Conservation (phyloP, 192 early-diverging fungal genomes). For the Pilaira anomala region DNA sequence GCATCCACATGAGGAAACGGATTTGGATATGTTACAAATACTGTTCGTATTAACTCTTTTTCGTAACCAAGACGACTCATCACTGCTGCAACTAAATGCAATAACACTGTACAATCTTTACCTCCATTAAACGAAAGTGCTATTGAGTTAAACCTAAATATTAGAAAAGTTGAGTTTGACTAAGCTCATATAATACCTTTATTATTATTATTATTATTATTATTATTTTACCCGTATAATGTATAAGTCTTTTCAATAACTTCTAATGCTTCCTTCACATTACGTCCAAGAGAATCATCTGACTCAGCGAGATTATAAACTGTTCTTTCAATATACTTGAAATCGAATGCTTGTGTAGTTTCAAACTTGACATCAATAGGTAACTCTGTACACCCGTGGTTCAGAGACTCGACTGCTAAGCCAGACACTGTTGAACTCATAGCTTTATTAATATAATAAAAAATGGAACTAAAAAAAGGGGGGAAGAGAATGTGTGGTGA, state of each 20-base stretch:
- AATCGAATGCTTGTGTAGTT: conserved; percentile 26
- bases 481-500: too few relatives aligned
- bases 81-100: conserved; percentile 76
- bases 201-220: not conserved
- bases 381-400: conserved; percentile 22
- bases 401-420: conserved; percentile 1
- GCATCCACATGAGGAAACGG: conserved; percentile 84
- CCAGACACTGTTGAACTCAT: not conserved
- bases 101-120: conserved; percentile 93
- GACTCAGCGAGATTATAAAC: conserved; percentile 37
- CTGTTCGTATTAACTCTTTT: conserved; percentile 19
- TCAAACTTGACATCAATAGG: conserved; percentile 22
- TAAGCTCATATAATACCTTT: too few relatives aligned
- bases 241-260: conserved; percentile 54
- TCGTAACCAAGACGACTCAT: conserved; percentile 27
- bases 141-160: conserved; percentile 56
- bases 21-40: conserved; percentile 77
- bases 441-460: too few relatives aligned
- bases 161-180: not conserved
- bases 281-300: conserved; percentile 32
- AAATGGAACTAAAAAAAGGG: too few relatives aligned
- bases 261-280: conserved; percentile 43
- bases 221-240: conserved; percentile 53
- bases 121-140: conserved; percentile 94
- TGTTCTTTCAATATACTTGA: conserved; percentile 31